These are phyloP conservation scores for Barbarea vulgaris DNA, from an alignment of 345 rosid species.

Conservation along the genomic window DNA sequence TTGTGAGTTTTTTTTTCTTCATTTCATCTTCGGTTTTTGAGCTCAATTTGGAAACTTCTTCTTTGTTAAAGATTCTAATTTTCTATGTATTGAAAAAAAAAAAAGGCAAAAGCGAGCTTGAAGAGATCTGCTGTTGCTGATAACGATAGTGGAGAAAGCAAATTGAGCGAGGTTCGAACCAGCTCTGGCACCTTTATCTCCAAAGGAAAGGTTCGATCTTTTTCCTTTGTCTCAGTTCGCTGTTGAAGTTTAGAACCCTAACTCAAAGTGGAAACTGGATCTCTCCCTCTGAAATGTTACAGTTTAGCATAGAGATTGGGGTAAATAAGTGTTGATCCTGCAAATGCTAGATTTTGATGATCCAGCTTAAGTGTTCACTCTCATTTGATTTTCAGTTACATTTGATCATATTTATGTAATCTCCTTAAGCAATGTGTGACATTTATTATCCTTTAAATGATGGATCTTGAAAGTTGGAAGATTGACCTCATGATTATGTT, in stretches of 20 bases:
- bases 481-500: neutral
- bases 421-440: neutral
- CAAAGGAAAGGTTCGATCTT: conserved; percentile 70
- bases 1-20: conserved; percentile 51
- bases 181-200: conserved; percentile 95
- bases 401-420: neutral
- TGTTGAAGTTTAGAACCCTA: neutral
- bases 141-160: conserved; percentile 76
- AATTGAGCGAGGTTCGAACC: conserved; percentile 84
- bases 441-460: conserved; percentile 13
- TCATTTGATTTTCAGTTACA: neutral
- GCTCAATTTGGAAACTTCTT: conserved; percentile 11
- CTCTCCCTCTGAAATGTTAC: neutral
- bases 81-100: conserved; percentile 30
- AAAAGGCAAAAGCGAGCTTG: conserved; percentile 77
- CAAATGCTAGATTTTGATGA: conserved; percentile 7
- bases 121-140: conserved; percentile 97
- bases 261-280: neutral
- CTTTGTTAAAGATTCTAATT: neutral
- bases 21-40: conserved; percentile 7
- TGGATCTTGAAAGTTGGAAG: conserved; percentile 8
- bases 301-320: neutral
- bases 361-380: neutral
- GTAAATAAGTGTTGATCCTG: neutral
- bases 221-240: neutral